Percentiles rank a stretch among this genome's conserved stretches.
Evolutionary conservation across 2,329 filamentous ascomycete genomes (phyloP).

Genomic region (Colletotrichum costaricense): DNA sequence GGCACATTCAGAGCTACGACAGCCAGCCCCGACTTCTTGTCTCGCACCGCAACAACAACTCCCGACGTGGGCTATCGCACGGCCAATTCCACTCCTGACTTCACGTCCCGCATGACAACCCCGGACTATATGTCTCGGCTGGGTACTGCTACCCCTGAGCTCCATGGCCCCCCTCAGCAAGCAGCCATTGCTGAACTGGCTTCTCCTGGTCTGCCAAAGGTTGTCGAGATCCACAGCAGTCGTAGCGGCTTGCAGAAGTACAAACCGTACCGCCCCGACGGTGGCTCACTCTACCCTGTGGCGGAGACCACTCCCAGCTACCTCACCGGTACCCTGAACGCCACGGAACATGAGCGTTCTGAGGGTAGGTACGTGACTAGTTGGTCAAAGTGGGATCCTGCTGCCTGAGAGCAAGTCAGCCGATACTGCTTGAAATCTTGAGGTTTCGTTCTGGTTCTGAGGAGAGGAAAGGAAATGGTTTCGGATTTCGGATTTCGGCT

Average conservation of each 20-base stretch:
- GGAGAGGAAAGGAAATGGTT: neutral
- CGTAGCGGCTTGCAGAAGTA: slow-evolving; percentile 30
- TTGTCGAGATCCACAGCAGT: slow-evolving; percentile 34
- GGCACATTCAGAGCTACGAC: slow-evolving; percentile 5
- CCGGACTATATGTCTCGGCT: slow-evolving; percentile 16
- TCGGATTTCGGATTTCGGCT: neutral
- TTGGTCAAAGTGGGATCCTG: slow-evolving; percentile 25
- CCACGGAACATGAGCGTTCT: slow-evolving; percentile 11
- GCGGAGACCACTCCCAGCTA: slow-evolving; percentile 18
- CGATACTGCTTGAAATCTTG: neutral
- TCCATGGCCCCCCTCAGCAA: slow-evolving; percentile 33
- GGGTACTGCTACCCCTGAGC: slow-evolving; percentile 34
- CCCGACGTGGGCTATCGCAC: slow-evolving; percentile 16
- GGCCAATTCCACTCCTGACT: neutral
- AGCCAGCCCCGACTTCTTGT: slow-evolving; percentile 3
- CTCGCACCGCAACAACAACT: slow-evolving; percentile 17
- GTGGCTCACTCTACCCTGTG: slow-evolving; percentile 11
- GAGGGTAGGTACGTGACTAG: slow-evolving; percentile 22
- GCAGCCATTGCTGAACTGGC: slow-evolving; percentile 34
- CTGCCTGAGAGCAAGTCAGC: neutral
- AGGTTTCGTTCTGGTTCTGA: neutral
- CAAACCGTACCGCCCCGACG: slow-evolving; percentile 28
- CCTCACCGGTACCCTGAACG: slow-evolving; percentile 27
- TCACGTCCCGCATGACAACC: neutral
- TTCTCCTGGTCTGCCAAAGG: slow-evolving; percentile 32